These are phyloP conservation scores for Rhododendron molle DNA, from an alignment of 148 eudicot genomes.

Conservation along the genomic window DNA sequence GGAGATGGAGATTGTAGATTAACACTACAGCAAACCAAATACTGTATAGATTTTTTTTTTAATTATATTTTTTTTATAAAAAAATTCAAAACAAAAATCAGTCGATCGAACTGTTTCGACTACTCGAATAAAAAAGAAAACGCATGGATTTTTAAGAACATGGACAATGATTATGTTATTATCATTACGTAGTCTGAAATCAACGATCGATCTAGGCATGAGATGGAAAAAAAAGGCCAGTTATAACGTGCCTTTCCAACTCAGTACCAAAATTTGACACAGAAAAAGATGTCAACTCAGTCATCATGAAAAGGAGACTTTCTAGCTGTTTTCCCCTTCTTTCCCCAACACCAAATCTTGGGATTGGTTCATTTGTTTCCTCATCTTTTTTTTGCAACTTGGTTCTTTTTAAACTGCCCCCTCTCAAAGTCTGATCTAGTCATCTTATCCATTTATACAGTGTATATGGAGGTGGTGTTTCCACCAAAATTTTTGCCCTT, in stretches of 20 bases:
- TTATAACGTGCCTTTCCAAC: conserved; percentile 24
- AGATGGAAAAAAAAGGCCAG: conserved; percentile 4
- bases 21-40: neutral
- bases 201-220: conserved; percentile 12
- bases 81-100: neutral
- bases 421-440: neutral
- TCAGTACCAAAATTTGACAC: conserved; percentile 18
- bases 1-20: neutral
- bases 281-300: conserved; percentile 16
- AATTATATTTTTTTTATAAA: too few relatives aligned
- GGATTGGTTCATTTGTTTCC: conserved; percentile 18
- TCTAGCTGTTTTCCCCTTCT: conserved; percentile 7
- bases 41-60: too few relatives aligned
- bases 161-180: conserved; percentile 1
- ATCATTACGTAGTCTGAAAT: conserved; percentile 11
- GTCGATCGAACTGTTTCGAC: neutral
- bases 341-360: conserved; percentile 27
- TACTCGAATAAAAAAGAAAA: neutral
- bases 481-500: too few relatives aligned
- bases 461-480: too few relatives aligned
- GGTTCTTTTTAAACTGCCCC: conserved; percentile 6
- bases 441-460: conserved; percentile 12
- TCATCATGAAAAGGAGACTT: conserved; percentile 14
- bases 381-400: neutral
- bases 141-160: neutral